phyloP scores from a whole-genome alignment of 805 yeast genomes.

The Metschnikowia chrysomelidarum region DNA sequence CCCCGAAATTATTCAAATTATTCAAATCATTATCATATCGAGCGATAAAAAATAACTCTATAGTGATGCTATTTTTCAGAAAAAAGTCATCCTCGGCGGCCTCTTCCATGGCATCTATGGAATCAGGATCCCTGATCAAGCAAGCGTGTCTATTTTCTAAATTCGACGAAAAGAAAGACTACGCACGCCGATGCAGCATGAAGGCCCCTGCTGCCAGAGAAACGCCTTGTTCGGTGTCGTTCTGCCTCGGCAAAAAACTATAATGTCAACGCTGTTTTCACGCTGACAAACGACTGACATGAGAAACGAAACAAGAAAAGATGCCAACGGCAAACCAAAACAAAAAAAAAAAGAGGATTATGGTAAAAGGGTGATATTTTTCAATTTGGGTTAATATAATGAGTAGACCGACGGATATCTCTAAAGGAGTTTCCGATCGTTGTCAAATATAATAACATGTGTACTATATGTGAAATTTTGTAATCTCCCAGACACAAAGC shows the following conservation, averaged over 20 bases:
- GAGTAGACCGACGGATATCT: too few relatives aligned
- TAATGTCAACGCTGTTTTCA: slow-evolving; percentile 3
- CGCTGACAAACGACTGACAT: neutral
- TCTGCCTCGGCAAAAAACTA: slow-evolving; percentile 39
- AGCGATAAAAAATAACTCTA: too few relatives aligned
- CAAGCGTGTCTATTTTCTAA: slow-evolving; percentile 30
- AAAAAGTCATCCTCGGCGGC: slow-evolving; percentile 27
- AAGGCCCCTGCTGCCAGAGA: slow-evolving; percentile 22
- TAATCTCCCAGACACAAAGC: too few relatives aligned
- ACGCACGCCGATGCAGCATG: slow-evolving; percentile 38
- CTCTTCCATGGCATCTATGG: slow-evolving; percentile 17
- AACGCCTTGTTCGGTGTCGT: slow-evolving; percentile 32
- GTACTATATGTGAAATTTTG: too few relatives aligned
- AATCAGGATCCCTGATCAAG: slow-evolving; percentile 7
- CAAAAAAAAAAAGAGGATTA: slow-evolving; percentile 1
- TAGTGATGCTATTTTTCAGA: slow-evolving; percentile 19
- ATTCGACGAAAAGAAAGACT: slow-evolving; percentile 47
- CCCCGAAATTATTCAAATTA: neutral
- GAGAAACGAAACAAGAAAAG: neutral
- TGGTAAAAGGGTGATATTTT: too few relatives aligned
- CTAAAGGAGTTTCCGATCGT: too few relatives aligned
- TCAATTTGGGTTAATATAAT: too few relatives aligned
- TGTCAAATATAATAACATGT: too few relatives aligned
- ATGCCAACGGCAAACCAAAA: neutral
- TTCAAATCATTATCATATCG: too few relatives aligned